phyloP scores from a whole-genome alignment of 2,329 filamentous ascomycete species.

The Stylonectria norvegica region DNA sequence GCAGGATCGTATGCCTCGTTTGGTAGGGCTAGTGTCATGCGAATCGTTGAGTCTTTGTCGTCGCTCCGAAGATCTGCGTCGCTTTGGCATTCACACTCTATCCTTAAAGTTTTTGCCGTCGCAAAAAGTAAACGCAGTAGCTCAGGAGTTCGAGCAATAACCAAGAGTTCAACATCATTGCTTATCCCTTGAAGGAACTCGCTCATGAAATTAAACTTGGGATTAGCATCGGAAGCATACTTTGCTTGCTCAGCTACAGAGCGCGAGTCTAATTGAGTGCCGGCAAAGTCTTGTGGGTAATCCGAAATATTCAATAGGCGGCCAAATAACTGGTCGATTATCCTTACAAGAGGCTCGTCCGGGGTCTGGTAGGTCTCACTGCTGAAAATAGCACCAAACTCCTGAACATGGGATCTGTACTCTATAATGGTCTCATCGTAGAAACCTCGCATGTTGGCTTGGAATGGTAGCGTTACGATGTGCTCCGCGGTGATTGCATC shows the following conservation, averaged over 20 bases:
- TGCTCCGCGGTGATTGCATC: slow-evolving; percentile 35
- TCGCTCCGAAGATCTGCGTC: slow-evolving; percentile 23
- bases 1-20: slow-evolving; percentile 36
- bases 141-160: slow-evolving; percentile 50
- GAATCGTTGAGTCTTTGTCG: slow-evolving; percentile 35
- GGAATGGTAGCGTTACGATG: slow-evolving; percentile 55
- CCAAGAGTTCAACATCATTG: slow-evolving; percentile 46
- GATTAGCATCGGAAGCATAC: slow-evolving; percentile 53
- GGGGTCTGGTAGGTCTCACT: slow-evolving; percentile 39
- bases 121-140: slow-evolving; percentile 51
- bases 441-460: slow-evolving; percentile 47
- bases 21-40: slow-evolving; percentile 43
- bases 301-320: slow-evolving; percentile 55
- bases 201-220: slow-evolving; percentile 58
- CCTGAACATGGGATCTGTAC: slow-evolving; percentile 41
- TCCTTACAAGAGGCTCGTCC: slow-evolving; percentile 37
- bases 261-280: slow-evolving; percentile 39
- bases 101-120: slow-evolving; percentile 40
- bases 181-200: slow-evolving; percentile 49
- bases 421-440: slow-evolving; percentile 50
- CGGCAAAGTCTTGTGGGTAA: slow-evolving; percentile 50
- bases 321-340: slow-evolving; percentile 50
- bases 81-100: slow-evolving; percentile 35
- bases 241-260: slow-evolving; percentile 44
- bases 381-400: slow-evolving; percentile 44